Evolutionary conservation across 1,139 yeast genomes (phyloP), one percentile per base, ranked within the genome.

Genomic region (Hemisphaericaspora xylofermentans): DNA sequence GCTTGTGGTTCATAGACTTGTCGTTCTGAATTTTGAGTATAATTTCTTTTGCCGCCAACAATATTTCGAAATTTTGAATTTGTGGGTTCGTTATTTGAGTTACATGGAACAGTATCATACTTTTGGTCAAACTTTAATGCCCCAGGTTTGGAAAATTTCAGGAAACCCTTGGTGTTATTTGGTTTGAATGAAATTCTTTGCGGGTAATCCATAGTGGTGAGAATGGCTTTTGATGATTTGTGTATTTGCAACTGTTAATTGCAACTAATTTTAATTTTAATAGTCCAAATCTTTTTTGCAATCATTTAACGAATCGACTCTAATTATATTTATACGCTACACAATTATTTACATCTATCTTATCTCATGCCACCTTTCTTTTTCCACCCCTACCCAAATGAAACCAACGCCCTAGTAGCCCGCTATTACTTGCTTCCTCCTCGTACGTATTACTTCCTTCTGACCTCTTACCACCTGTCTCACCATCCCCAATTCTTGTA

Each of bases 381-480:
- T 22, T 29, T 13, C 6, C 27, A 38, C 25, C 28, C 36, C 14
- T 17, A 9, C 27, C 19, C 15, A 22, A 24, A 13, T 13, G 12
- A 26, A 22, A 16, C n/a, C 12, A n/a, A 2, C 36, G 17, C 13
- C 36, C 15, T n/a, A 21, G 16, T 24, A 24, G 2, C 16, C 19
- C 26, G 13, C 36, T 12, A 8, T 18, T 13, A 24, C 9, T 15
- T 16, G 6, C 7, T 6, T 32, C 16, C 25, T 2, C 17, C n/a
- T 32, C 14, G 21, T 21, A 3, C 12, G 6, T 15, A 37, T 44
- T 22, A 32, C 29, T 13, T 31, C 40, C 10, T 40, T 35, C 30
- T 40, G 38, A 22, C 37, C 36, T 19, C 40, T 10, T 9, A 6
- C 33, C 10, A 26, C 6, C n/a, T n/a, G n/a, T n/a, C 6, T n/a